A percentile compares a stretch with the other conserved stretches of the same genome.
These are phyloP conservation scores for Vicia faba DNA, from an alignment of 306 rosid species.

Conservation along the genomic window DNA sequence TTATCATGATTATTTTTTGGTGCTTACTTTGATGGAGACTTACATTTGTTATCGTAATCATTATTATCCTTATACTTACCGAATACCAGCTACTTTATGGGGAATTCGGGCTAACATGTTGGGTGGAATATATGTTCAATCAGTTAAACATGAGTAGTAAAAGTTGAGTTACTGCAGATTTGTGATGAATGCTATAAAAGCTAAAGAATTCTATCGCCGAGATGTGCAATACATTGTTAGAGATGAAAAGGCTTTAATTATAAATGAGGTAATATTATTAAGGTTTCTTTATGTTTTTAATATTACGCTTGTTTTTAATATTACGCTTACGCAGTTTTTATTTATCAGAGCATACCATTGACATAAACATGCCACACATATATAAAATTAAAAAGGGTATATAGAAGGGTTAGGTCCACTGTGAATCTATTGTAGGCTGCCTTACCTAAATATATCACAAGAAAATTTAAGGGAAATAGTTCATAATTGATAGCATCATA, in stretches of 20 bases:
- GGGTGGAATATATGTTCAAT: slow-evolving; percentile 20
- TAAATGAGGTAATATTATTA: slow-evolving; percentile 73
- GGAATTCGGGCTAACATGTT: slow-evolving; percentile 25
- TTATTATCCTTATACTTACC: slow-evolving; percentile 5
- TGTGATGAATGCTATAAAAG: slow-evolving; percentile 94
- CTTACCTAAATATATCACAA: too few relatives aligned
- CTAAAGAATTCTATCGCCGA: slow-evolving; percentile 89
- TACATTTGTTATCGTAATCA: slow-evolving; percentile 12
- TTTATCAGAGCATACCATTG: slow-evolving; percentile 5
- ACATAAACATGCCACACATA: neutral
- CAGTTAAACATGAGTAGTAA: slow-evolving; percentile 25
- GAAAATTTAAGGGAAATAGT: neutral
- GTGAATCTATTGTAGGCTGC: neutral
- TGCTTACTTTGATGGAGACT: slow-evolving; percentile 15
- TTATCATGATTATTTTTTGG: slow-evolving; percentile 6
- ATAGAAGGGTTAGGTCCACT: neutral
- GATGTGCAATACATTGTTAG: slow-evolving; percentile 94
- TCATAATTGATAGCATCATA: slow-evolving; percentile 3
- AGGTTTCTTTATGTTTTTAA: slow-evolving; percentile 32
- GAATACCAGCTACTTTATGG: slow-evolving; percentile 22
- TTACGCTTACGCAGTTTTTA: slow-evolving; percentile 11
- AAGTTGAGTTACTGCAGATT: slow-evolving; percentile 65
- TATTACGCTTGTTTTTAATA: slow-evolving; percentile 12
- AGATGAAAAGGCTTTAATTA: slow-evolving; percentile 94
- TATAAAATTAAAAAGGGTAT: slow-evolving; percentile 3